Percentiles rank a stretch among this genome's conserved stretches.
phyloP scores from a whole-genome alignment of 2,329 filamentous ascomycete genomes.

The Thielaviopsis populi region DNA sequence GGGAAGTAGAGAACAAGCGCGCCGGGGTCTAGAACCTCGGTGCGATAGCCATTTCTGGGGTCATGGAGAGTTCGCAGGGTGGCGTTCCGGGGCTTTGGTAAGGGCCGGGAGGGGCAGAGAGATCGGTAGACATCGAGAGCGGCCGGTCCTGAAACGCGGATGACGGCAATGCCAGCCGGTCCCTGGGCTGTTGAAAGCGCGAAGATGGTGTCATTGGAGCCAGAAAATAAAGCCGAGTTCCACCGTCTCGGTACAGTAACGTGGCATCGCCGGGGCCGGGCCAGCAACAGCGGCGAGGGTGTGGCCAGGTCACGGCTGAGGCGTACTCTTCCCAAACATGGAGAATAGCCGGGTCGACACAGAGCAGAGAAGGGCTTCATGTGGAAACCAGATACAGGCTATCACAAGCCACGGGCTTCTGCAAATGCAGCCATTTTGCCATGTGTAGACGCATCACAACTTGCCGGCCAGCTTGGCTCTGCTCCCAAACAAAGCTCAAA shows the following conservation, averaged over 20 bases:
- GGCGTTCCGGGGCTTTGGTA: constrained; percentile 42
- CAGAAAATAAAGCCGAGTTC: constrained; percentile 3
- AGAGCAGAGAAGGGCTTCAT: not conserved
- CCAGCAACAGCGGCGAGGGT: not conserved
- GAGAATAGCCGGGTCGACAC: not conserved
- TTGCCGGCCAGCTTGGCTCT: too few relatives aligned
- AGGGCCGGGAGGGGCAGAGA: constrained; percentile 33
- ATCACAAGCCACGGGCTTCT: not conserved
- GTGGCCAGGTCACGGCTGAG: not conserved
- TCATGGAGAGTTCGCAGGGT: constrained; percentile 60
- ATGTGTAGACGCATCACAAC: too few relatives aligned
- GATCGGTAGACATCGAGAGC: constrained; percentile 40
- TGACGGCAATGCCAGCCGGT: constrained; percentile 76
- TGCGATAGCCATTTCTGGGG: constrained; percentile 22
- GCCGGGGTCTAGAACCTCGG: constrained; percentile 57
- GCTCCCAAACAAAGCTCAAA: not conserved
- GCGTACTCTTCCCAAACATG: not conserved
- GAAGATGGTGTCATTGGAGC: constrained; percentile 58
- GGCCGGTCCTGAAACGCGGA: constrained; percentile 69
- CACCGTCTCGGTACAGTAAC: not conserved
- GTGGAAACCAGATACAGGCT: not conserved
- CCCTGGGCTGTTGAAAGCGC: constrained; percentile 79
- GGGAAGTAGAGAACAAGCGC: constrained; percentile 76
- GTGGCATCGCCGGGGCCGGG: not conserved
- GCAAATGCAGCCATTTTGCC: not conserved